Base-by-base conservation (phyloP, 129 eudicot genomes). In the Kitagawia praeruptora region DNA sequence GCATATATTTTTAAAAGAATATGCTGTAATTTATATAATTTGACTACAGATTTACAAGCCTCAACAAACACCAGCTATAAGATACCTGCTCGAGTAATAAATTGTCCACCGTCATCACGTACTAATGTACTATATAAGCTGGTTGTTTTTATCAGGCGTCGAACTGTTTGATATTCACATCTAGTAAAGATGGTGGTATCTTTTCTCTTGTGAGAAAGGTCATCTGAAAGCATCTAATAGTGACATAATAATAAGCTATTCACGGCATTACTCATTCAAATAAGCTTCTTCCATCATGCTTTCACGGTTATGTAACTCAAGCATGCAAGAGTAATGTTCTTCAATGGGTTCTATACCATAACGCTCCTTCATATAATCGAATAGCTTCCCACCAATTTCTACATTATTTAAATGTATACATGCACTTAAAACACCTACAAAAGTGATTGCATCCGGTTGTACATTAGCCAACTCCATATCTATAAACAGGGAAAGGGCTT, bases 371-470 rank as follows among this genome's bases (percentile, higher is more conserved):
- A 87, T 85, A 84, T 80, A 87, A 53, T 85, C 27, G 37, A 85
- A 85, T 64, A 72, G 78, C 18, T 69, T 40, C 37, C 34, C 82
- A 15, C 80, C 88, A 58, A 46, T 72, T 16, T 85, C 81, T 53
- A 82, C 75, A 9, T 80, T 27, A 19, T 67, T 69, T 28, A 54
- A 80, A 38, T 85, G 85, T 49, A 80, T 76, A 86, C 85, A 85
- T 69, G 91, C 88, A 71, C 83, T 51, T 81, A 87, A 79, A 4
- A 81, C 80, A 34, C 91, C 91, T 8, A 79, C 83, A 78, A 87
- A 87, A 67, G 88, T 87, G 48, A 87, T 85, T 19, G 83, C 91
- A 78, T 85, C 86, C 2, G 91, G 91, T 77, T 74, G 42, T 12
- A 82, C 83, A 31, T 81, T 79, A 18, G 56, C 82, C 77, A 38